Conservation (phyloP, 75 land plant species). For the Picea glauca region DNA sequence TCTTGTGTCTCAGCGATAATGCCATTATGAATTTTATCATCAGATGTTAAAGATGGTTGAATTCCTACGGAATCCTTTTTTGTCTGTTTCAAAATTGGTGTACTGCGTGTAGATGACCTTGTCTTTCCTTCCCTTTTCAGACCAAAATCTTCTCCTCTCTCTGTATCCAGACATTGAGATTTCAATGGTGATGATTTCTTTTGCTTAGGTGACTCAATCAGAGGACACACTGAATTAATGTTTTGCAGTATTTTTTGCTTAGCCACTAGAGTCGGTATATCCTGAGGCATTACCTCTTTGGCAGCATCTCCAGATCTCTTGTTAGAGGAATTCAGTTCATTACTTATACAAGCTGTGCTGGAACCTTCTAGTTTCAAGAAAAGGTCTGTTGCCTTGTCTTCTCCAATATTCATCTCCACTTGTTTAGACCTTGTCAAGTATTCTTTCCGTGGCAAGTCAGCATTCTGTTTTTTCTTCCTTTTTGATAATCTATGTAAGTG, state of each 20-base stretch:
- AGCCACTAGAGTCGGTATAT: background rate
- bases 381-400: background rate
- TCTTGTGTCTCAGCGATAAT: background rate
- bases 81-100: background rate
- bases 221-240: too few relatives aligned
- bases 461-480: background rate
- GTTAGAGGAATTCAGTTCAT: background rate
- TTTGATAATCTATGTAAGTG: background rate
- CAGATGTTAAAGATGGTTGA: background rate
- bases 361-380: background rate
- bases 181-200: background rate
- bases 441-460: slow-evolving; percentile 3
- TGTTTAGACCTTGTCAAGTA: slow-evolving; percentile 6
- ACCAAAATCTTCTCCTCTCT: background rate
- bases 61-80: background rate
- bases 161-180: too few relatives aligned
- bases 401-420: background rate
- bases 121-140: background rate
- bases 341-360: background rate
- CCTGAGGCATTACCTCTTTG: background rate
- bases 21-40: background rate
- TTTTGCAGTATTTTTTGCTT: background rate
- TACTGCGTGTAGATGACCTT: background rate
- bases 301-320: background rate
- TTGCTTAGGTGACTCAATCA: background rate